Conservation (phyloP, 257 asterid species). For the Penstemon barbatus region DNA sequence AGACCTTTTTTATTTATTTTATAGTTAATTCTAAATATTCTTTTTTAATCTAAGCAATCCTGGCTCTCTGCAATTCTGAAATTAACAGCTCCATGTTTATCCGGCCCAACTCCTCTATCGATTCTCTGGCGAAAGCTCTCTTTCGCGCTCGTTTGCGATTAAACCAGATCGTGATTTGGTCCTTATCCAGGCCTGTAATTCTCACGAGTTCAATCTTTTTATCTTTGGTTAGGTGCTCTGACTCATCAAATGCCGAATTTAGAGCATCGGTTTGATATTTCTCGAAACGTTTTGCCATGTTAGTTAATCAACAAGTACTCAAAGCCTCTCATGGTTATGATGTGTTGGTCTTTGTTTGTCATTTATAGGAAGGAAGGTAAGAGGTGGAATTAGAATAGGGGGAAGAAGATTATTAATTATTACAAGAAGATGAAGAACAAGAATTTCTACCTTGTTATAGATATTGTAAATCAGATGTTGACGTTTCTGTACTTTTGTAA, state of each 20-base stretch:
- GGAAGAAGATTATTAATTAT: no score
- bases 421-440: no score
- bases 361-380: conserved; percentile 18
- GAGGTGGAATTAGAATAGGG: no score
- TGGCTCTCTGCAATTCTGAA: conserved; percentile 4
- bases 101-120: conserved; percentile 12
- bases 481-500: no score
- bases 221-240: conserved; percentile 20
- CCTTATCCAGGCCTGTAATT: conserved; percentile 41
- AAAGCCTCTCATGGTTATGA: conserved; percentile 2
- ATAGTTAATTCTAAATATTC: no score
- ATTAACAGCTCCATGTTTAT: conserved; percentile 14
- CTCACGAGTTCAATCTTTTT: conserved; percentile 22
- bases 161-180: conserved; percentile 42
- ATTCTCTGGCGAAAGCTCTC: conserved; percentile 6
- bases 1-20: no score
- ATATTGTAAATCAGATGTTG: no score
- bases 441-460: no score
- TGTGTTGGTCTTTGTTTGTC: not conserved
- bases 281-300: conserved; percentile 30
- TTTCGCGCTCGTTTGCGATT: conserved; percentile 28
- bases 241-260: conserved; percentile 23
- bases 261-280: conserved; percentile 25
- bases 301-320: not conserved
- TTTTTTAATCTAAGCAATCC: no score